phyloP scores from a whole-genome alignment of 2,329 filamentous ascomycete species.

The Cordyceps fumosorosea region DNA sequence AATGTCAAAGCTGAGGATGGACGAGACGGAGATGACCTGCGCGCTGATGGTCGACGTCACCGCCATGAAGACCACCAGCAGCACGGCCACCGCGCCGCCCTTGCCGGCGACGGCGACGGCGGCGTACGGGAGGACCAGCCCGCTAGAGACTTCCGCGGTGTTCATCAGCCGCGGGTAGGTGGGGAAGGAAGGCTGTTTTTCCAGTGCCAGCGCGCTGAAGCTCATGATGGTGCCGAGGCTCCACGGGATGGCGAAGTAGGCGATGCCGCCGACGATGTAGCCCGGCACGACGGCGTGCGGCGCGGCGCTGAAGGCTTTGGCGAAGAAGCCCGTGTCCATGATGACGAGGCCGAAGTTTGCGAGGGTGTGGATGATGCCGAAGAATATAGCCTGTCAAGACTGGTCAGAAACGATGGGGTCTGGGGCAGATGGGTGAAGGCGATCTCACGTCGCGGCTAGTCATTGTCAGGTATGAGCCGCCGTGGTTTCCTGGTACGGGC shows the following conservation, averaged over 20 bases:
- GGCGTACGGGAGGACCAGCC: conserved; percentile 63
- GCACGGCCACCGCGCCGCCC: conserved; percentile 61
- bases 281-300: conserved; percentile 43
- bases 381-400: conserved; percentile 35
- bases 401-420: background rate
- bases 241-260: conserved; percentile 50
- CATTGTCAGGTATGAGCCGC: conserved; percentile 51
- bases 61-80: conserved; percentile 69
- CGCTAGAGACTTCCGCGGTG: conserved; percentile 55
- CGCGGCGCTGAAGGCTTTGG: conserved; percentile 44
- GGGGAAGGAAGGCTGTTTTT: conserved; percentile 42
- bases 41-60: conserved; percentile 54
- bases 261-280: conserved; percentile 46
- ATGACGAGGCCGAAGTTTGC: conserved; percentile 48
- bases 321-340: conserved; percentile 48
- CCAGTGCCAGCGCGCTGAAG: conserved; percentile 39
- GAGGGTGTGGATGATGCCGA: conserved; percentile 41
- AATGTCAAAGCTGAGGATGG: conserved; percentile 48
- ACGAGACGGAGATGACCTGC: conserved; percentile 46
- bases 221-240: conserved; percentile 45
- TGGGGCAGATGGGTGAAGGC: background rate
- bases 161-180: conserved; percentile 52
- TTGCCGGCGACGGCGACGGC: conserved; percentile 63
- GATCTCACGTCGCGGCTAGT: conserved; percentile 40
- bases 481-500: conserved; percentile 44